Conservation (phyloP, 2,329 filamentous ascomycete species). For the Ophiosphaerella korrae region DNA sequence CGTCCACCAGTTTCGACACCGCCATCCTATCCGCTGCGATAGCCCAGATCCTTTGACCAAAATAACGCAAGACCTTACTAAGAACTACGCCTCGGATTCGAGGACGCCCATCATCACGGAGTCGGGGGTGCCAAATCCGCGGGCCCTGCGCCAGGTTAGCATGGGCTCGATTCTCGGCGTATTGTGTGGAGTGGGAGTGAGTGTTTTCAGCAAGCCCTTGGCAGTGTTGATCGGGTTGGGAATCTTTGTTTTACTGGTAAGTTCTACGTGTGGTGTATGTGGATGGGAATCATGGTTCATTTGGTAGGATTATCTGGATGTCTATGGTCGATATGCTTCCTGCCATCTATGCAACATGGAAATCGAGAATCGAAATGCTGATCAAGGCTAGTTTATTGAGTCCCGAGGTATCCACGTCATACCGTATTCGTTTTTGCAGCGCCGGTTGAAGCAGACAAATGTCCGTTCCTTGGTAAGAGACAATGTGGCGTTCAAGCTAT, state of each 20-base stretch:
- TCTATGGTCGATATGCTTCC: slow-evolving; percentile 12
- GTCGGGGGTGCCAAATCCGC: slow-evolving; percentile 48
- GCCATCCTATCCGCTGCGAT: slow-evolving; percentile 46
- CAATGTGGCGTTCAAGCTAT: slow-evolving; percentile 68
- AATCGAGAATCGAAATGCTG: slow-evolving; percentile 13
- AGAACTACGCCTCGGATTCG: slow-evolving; percentile 47
- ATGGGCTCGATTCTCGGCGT: slow-evolving; percentile 53
- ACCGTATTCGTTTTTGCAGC: slow-evolving; percentile 56
- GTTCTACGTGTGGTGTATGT: slow-evolving; percentile 17
- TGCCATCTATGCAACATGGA: slow-evolving; percentile 7
- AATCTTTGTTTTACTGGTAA: slow-evolving; percentile 67
- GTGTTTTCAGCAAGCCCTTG: slow-evolving; percentile 72
- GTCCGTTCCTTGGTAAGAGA: slow-evolving; percentile 59
- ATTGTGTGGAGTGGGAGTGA: slow-evolving; percentile 65
- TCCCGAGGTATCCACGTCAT: slow-evolving; percentile 58
- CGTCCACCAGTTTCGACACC: slow-evolving; percentile 28
- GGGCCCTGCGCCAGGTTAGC: slow-evolving; percentile 52
- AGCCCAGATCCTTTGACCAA: slow-evolving; percentile 39
- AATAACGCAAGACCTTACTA: slow-evolving; percentile 45
- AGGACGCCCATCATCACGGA: slow-evolving; percentile 46
- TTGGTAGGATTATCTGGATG: neutral
- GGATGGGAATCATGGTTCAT: neutral
- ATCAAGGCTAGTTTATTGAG: slow-evolving; percentile 52
- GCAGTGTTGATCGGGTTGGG: slow-evolving; percentile 69
- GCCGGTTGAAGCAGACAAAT: slow-evolving; percentile 57